Conservation (phyloP, 768 basidiomycete genomes). For the Lepiota venenata region DNA sequence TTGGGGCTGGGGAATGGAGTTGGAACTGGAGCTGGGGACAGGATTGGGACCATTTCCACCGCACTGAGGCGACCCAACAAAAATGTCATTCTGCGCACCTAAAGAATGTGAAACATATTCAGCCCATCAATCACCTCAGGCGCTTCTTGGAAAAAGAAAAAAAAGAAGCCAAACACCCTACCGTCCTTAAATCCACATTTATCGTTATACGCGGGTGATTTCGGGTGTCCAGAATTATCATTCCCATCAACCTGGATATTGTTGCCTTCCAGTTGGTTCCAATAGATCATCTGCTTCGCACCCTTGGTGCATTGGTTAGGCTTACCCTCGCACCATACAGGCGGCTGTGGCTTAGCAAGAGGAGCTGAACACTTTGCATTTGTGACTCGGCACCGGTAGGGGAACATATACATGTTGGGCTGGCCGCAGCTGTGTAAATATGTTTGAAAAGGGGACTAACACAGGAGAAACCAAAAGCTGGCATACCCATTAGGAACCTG, state of each 20-base stretch:
- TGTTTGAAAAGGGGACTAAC: not conserved
- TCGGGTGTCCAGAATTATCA: conserved; percentile 34
- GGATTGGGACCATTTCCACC: not conserved
- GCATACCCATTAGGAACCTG: conserved; percentile 39
- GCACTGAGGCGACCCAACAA: not conserved
- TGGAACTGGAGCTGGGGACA: too few relatives aligned
- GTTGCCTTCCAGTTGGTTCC: conserved; percentile 47
- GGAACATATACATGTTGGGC: conserved; percentile 48
- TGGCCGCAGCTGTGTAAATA: conserved; percentile 41
- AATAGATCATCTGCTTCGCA: conserved; percentile 54
- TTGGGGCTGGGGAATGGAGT: too few relatives aligned
- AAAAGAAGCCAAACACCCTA: conserved; percentile 27
- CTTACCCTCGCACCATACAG: conserved; percentile 52
- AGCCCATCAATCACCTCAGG: not conserved
- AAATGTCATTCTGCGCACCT: conserved; percentile 13
- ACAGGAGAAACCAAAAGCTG: not conserved
- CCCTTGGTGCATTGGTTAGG: conserved; percentile 39
- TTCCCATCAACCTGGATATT: conserved; percentile 42
- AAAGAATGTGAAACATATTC: not conserved
- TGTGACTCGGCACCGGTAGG: conserved; percentile 50
- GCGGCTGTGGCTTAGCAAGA: conserved; percentile 38
- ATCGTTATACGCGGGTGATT: conserved; percentile 46
- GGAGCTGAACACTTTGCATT: conserved; percentile 35
- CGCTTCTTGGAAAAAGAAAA: not conserved
- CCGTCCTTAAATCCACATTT: conserved; percentile 42